Percentiles rank a stretch among this genome's conserved stretches.
phyloP scores from a whole-genome alignment of 2,329 filamentous ascomycete genomes.

The Aaosphaeria pasadenensis region DNA sequence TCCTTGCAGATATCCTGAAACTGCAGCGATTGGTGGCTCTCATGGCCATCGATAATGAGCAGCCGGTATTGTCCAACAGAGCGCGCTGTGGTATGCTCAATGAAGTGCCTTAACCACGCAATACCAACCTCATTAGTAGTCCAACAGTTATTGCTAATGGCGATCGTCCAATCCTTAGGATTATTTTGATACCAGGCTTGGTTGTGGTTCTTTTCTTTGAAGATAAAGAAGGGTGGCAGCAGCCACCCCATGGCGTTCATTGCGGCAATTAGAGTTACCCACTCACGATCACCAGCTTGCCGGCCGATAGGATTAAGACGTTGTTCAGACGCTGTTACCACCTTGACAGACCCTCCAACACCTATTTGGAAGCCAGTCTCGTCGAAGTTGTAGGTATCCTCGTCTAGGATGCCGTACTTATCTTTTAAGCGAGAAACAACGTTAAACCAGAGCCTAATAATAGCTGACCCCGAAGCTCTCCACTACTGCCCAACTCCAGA shows the following conservation, averaged over 20 bases:
- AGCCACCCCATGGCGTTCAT: constrained; percentile 9
- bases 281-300: constrained; percentile 11
- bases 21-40: constrained; percentile 1
- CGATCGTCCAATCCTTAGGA: constrained; percentile 25
- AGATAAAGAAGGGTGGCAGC: constrained; percentile 10
- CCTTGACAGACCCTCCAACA: constrained; percentile 3
- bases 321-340: constrained; percentile 7
- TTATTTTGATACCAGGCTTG: constrained; percentile 7
- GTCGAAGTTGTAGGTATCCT: constrained; percentile 14
- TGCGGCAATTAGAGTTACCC: constrained; percentile 7
- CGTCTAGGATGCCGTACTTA: neutral
- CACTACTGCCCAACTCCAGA: constrained; percentile 16
- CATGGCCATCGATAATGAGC: constrained; percentile 5
- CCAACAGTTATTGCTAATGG: constrained; percentile 29
- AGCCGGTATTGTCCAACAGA: constrained; percentile 20
- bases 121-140: constrained; percentile 33
- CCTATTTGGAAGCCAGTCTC: constrained; percentile 23
- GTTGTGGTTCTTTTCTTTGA: constrained; percentile 7
- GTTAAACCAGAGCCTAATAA: neutral
- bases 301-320: constrained; percentile 1
- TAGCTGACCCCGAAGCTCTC: constrained; percentile 7
- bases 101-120: constrained; percentile 35
- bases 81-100: constrained; percentile 20
- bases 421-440: neutral
- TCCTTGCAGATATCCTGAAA: constrained; percentile 3